Conservation (phyloP, 345 rosid species). For the Gossypium longicalyx region DNA sequence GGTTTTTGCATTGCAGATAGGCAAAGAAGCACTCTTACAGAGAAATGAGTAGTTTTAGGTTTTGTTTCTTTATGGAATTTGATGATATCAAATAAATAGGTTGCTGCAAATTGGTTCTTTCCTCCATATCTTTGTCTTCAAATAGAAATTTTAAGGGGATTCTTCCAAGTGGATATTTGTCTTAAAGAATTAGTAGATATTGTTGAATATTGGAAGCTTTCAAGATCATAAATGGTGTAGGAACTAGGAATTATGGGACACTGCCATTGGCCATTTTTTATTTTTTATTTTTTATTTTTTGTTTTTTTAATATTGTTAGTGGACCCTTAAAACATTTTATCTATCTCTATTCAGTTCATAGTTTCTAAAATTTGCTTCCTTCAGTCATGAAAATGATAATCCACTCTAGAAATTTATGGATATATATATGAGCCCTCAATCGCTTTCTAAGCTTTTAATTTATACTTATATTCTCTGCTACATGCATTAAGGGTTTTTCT, state of each 20-base stretch:
- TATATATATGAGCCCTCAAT: conserved; percentile 30
- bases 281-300: no score
- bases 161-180: conserved; percentile 13
- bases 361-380: conserved; percentile 6
- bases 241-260: conserved; percentile 21
- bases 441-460: conserved; percentile 19
- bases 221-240: conserved; percentile 13
- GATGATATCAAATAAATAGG: conserved; percentile 17
- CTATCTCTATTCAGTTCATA: neutral
- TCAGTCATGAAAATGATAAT: conserved; percentile 23
- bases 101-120: conserved; percentile 10
- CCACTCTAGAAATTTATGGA: conserved; percentile 18
- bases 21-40: neutral
- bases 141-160: conserved; percentile 11
- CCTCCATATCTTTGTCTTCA: conserved; percentile 26
- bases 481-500: neutral
- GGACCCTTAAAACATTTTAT: conserved; percentile 19
- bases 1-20: conserved; percentile 4
- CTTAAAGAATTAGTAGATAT: conserved; percentile 17
- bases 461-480: conserved; percentile 8
- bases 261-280: conserved; percentile 8
- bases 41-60: neutral
- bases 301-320: neutral
- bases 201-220: conserved; percentile 18
- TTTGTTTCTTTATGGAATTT: neutral